Evolutionary conservation across 1,139 yeast genomes (phyloP).

Genomic region (Blastobotrys aristatus): DNA sequence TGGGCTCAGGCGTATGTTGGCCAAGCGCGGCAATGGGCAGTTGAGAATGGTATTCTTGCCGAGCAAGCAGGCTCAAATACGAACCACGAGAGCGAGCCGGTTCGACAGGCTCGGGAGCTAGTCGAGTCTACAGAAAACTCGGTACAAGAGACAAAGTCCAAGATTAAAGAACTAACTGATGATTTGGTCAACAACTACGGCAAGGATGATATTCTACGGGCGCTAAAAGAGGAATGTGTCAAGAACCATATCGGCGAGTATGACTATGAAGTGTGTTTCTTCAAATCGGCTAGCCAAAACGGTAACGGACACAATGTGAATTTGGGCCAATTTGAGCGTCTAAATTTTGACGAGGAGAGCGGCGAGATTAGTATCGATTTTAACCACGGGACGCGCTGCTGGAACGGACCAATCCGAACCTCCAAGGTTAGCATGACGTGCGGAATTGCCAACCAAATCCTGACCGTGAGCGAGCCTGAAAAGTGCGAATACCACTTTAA

Average conservation of each 20-base stretch:
- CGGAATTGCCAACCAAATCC: conserved; percentile 52
- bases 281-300: conserved; percentile 53
- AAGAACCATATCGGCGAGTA: conserved; percentile 58
- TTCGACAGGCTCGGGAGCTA: background rate
- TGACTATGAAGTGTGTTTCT: conserved; percentile 58
- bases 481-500: conserved; percentile 73
- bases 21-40: conserved; percentile 22
- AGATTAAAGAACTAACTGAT: conserved; percentile 2
- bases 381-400: conserved; percentile 73
- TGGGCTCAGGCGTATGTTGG: conserved; percentile 12
- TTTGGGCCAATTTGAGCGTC: conserved; percentile 43
- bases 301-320: conserved; percentile 44
- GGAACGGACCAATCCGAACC: conserved; percentile 90
- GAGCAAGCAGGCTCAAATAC: background rate
- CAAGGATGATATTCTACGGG: conserved; percentile 57
- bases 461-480: conserved; percentile 78
- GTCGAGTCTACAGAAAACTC: conserved; percentile 9
- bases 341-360: conserved; percentile 18
- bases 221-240: conserved; percentile 50
- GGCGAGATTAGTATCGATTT: conserved; percentile 40
- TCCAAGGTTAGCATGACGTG: conserved; percentile 64
- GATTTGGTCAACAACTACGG: conserved; percentile 43
- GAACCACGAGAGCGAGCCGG: background rate
- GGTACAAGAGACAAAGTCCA: background rate
- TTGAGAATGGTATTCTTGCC: conserved; percentile 26